These are phyloP conservation scores for Aspergillus arachidicola DNA, from an alignment of 2,329 filamentous ascomycete genomes.

Conservation along the genomic window DNA sequence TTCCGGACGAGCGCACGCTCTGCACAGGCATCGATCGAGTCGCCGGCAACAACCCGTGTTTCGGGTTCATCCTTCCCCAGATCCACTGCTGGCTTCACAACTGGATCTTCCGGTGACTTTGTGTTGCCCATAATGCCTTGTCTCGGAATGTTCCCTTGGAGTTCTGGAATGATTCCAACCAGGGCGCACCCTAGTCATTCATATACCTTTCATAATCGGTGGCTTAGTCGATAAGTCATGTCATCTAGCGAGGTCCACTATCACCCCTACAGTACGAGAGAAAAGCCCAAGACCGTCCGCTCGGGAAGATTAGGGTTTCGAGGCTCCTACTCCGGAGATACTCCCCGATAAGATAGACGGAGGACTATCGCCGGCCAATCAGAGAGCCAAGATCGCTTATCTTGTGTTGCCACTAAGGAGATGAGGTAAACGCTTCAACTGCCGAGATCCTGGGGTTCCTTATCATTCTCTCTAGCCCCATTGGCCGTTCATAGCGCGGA, in stretches of 20 bases:
- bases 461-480: not conserved
- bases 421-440: not conserved
- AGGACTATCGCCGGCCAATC: not conserved
- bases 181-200: not conserved
- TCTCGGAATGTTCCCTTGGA: not conserved
- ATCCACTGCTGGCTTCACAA: not conserved
- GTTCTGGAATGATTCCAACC: not conserved
- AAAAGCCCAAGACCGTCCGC: not conserved
- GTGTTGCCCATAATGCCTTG: not conserved
- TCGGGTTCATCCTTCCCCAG: not conserved
- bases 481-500: not conserved
- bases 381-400: not conserved
- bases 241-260: not conserved
- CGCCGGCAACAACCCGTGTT: not conserved
- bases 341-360: not conserved
- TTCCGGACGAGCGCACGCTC: slow-evolving; percentile 54
- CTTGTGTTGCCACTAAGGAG: not conserved
- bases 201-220: not conserved
- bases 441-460: not conserved
- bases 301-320: not conserved
- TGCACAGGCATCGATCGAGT: slow-evolving; percentile 37
- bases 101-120: not conserved
- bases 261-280: not conserved
- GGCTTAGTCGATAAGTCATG: not conserved
- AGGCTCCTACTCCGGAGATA: not conserved